Evolutionary conservation across 23 red algal species (phyloP).

Genomic region (Gracilariopsis chorda): DNA sequence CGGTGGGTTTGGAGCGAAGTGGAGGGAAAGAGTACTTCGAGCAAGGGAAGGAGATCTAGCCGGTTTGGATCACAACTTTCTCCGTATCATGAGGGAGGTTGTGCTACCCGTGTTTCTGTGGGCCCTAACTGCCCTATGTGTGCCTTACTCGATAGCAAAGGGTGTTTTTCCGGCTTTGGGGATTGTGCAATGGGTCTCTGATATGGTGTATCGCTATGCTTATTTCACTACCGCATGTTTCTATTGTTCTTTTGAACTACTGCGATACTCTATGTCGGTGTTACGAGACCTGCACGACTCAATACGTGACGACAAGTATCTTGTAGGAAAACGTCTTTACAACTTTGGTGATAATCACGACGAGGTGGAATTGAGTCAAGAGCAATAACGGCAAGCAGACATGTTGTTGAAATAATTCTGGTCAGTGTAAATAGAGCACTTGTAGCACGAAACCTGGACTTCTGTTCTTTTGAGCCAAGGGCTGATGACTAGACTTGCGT

Average conservation of each 20-base stretch:
- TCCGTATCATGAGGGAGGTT: conserved; percentile 44
- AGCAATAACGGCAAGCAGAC: neutral
- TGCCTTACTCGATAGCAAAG: conserved; percentile 43
- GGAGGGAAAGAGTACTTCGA: conserved; percentile 47
- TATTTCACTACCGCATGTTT: conserved; percentile 37
- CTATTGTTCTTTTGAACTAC: conserved; percentile 10
- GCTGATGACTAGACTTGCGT: too few species aligned
- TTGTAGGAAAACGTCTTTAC: conserved; percentile 64
- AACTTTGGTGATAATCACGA: conserved; percentile 50
- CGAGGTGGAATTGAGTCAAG: neutral
- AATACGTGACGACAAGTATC: conserved; percentile 85
- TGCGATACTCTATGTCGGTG: conserved; percentile 27
- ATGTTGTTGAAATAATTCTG: too few species aligned
- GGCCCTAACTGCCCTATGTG: conserved; percentile 10
- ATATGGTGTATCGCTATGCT: conserved; percentile 49
- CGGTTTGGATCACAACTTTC: conserved; percentile 55
- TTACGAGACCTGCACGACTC: conserved; percentile 65
- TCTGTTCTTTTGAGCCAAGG: too few species aligned
- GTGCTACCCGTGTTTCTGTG: conserved; percentile 57
- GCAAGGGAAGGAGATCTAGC: conserved; percentile 48
- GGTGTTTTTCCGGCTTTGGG: conserved; percentile 40
- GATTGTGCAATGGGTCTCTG: neutral
- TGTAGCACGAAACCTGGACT: too few species aligned
- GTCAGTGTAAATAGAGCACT: too few species aligned
- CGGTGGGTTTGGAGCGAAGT: conserved; percentile 33